Evolutionary conservation across 192 early-diverging fungal species (phyloP), one percentile per base, ranked within the genome.

Genomic region (Geranomyces variabilis): DNA sequence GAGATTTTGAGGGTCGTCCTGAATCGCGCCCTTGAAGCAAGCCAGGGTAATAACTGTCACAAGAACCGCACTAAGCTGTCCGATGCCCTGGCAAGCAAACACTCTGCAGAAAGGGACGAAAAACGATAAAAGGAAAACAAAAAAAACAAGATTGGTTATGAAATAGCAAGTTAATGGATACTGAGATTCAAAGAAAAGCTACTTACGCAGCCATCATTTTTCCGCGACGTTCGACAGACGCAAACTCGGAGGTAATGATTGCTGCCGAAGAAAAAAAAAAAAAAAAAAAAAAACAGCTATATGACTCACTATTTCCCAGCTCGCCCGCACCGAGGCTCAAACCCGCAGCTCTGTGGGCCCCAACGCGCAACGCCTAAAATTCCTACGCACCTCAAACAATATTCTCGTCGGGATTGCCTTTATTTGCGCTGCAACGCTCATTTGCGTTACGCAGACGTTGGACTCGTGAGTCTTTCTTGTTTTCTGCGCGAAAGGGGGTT

Each of bases 81-180:
- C 92, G 58, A 94, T 85, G 19, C 91, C 91, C 70, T 93, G 91
- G 85, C 87, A 90, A 30, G 92, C 88, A 77, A 93, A 94, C 41
- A 93, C 92, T n/a, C n/a, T n/a, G n/a, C n/a, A n/a, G n/a, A n/a
- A n/a, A n/a, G n/a, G n/a, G n/a, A n/a, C n/a, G n/a, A n/a, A n/a
- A n/a, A n/a, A n/a, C n/a, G n/a, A n/a, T n/a, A n/a, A n/a, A n/a
- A n/a, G n/a, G n/a, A n/a, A n/a, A n/a, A n/a, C n/a, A n/a, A n/a
- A n/a, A n/a, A n/a, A n/a, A n/a, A n/a, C n/a, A n/a, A n/a, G n/a
- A n/a, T n/a, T n/a, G n/a, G n/a, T n/a, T n/a, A n/a, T n/a, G n/a
- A n/a, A n/a, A n/a, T n/a, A n/a, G n/a, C n/a, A n/a, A n/a, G n/a
- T n/a, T n/a, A n/a, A n/a, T n/a, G n/a, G n/a, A n/a, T n/a, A n/a